Evolutionary conservation across 805 yeast genomes (phyloP).

Genomic region (Sugiyamaella americana): DNA sequence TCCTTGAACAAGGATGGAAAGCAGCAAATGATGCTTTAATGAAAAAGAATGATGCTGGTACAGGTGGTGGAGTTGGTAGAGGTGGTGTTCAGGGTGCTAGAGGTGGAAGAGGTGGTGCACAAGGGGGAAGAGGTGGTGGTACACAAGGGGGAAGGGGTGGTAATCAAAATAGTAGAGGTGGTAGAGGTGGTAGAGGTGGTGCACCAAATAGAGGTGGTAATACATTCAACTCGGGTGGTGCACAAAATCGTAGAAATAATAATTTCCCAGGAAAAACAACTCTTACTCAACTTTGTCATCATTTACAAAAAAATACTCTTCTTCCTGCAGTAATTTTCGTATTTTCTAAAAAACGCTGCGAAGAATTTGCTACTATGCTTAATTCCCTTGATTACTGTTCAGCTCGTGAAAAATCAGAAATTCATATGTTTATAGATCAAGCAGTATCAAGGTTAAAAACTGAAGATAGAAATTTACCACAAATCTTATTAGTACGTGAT

Average conservation of each 20-base stretch:
- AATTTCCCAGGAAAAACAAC: conserved; percentile 68
- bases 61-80: conserved; percentile 34
- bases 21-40: conserved; percentile 12
- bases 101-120: conserved; percentile 29
- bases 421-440: conserved; percentile 86
- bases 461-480: conserved; percentile 92
- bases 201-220: conserved; percentile 2
- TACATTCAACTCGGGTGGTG: conserved; percentile 1
- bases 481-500: conserved; percentile 75
- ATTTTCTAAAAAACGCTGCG: conserved; percentile 89
- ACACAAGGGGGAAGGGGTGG: conserved; percentile 33
- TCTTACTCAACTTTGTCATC: conserved; percentile 69
- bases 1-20: conserved; percentile 56
- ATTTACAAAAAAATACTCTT: conserved; percentile 58
- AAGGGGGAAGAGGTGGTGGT: conserved; percentile 31
- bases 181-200: conserved; percentile 30
- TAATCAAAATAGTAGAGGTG: conserved; percentile 35
- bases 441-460: conserved; percentile 81
- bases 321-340: conserved; percentile 92
- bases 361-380: conserved; percentile 80
- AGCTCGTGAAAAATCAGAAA: conserved; percentile 81
- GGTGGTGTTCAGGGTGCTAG: conserved; percentile 31
- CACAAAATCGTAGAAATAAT: conserved; percentile 4
- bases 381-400: conserved; percentile 70
- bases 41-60: conserved; percentile 40